phyloP scores from a whole-genome alignment of 345 rosid species.

The Salix brachista region DNA sequence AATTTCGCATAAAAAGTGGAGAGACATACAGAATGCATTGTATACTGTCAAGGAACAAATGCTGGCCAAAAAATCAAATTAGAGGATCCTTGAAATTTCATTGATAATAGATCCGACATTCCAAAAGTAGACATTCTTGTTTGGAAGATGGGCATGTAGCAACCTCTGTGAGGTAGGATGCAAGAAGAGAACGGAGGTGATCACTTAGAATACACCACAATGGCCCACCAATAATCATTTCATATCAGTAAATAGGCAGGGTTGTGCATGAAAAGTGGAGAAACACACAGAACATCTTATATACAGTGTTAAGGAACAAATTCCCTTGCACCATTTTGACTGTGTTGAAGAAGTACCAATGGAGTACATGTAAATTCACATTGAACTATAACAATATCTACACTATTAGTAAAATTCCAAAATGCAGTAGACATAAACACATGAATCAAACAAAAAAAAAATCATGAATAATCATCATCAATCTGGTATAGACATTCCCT shows the following conservation, averaged over 20 bases:
- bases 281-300: neutral
- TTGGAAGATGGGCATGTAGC: no score
- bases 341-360: neutral
- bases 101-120: no score
- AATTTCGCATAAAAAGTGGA: no score
- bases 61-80: no score
- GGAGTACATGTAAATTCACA: neutral
- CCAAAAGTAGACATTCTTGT: no score
- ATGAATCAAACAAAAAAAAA: slow-evolving; percentile 1
- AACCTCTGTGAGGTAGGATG: no score
- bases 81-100: no score
- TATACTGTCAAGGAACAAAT: no score
- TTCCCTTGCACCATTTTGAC: neutral
- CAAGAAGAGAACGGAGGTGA: neutral
- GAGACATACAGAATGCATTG: no score
- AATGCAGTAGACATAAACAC: neutral
- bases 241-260: neutral
- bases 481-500: neutral
- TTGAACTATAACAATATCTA: neutral
- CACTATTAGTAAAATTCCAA: neutral
- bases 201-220: no score
- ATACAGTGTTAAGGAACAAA: neutral
- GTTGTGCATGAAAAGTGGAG: neutral
- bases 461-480: neutral
- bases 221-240: no score